phyloP scores from a whole-genome alignment of 495 filamentous ascomycete species.

The Penicillium maclennaniae region DNA sequence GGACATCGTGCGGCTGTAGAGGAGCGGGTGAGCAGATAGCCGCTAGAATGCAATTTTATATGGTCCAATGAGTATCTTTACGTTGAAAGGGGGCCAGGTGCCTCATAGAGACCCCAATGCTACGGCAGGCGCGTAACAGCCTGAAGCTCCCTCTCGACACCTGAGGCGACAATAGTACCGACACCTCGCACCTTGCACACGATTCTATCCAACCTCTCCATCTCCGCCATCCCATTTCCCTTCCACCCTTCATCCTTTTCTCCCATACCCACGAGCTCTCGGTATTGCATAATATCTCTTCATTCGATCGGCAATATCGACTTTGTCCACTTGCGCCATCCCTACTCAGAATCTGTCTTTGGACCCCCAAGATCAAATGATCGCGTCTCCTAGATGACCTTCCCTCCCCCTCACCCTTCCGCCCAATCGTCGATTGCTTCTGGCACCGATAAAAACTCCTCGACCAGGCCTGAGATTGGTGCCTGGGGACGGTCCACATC shows the following conservation, averaged over 20 bases:
- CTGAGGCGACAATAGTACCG: constrained; percentile 27
- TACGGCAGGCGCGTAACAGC: neutral
- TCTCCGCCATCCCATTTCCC: constrained; percentile 19
- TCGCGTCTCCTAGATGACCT: constrained; percentile 63
- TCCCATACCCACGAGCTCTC: constrained; percentile 4
- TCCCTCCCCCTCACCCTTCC: constrained; percentile 58
- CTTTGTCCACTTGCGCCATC: constrained; percentile 24
- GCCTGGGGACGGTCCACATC: constrained; percentile 57
- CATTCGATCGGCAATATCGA: constrained; percentile 12
- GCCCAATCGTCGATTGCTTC: constrained; percentile 61
- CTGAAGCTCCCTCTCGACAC: constrained; percentile 21
- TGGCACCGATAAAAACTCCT: constrained; percentile 53
- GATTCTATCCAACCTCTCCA: constrained; percentile 27
- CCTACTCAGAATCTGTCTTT: constrained; percentile 43
- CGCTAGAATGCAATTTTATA: neutral
- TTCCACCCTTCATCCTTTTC: constrained; percentile 18
- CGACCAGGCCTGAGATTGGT: constrained; percentile 56
- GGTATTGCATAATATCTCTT: constrained; percentile 9
- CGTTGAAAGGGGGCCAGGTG: neutral
- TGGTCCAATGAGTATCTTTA: neutral
- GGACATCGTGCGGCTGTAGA: neutral
- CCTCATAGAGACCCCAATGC: neutral
- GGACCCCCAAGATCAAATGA: constrained; percentile 51
- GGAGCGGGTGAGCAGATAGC: neutral
- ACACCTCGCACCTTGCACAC: constrained; percentile 29